Conservation (phyloP, 2,329 filamentous ascomycete species). For the Hypoxylon sp. region DNA sequence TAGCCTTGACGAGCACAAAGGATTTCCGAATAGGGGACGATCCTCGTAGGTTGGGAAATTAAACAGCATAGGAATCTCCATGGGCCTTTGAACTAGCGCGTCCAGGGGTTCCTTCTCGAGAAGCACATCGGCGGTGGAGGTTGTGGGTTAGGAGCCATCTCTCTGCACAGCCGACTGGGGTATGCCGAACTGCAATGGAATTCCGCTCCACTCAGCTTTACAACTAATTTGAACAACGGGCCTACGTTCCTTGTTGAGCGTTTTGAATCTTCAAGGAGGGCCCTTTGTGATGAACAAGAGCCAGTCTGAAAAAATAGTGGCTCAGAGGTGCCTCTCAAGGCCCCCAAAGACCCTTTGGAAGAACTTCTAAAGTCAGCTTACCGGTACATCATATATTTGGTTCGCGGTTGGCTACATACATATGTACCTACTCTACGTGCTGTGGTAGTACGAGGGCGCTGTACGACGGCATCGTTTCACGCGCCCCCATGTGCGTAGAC, state of each 20-base stretch:
- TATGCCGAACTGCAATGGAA: constrained; percentile 34
- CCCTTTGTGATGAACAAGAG: constrained; percentile 27
- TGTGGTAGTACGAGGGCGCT: constrained; percentile 21
- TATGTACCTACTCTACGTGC: constrained; percentile 4
- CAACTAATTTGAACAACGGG: constrained; percentile 25
- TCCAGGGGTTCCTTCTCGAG: constrained; percentile 25
- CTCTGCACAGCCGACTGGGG: constrained; percentile 26
- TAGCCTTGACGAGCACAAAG: constrained; percentile 52
- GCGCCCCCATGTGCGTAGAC: constrained; percentile 6
- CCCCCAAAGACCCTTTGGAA: not conserved
- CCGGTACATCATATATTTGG: constrained; percentile 9
- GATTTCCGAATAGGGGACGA: constrained; percentile 46
- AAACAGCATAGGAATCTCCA: constrained; percentile 44
- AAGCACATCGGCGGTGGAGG: constrained; percentile 41
- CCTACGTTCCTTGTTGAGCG: constrained; percentile 10
- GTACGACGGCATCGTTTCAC: constrained; percentile 32
- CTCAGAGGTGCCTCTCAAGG: not conserved
- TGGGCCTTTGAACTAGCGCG: constrained; percentile 38
- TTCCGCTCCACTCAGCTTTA: constrained; percentile 34
- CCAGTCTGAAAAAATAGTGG: not conserved
- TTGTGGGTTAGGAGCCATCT: constrained; percentile 26
- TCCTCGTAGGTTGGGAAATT: constrained; percentile 51
- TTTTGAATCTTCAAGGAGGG: constrained; percentile 9
- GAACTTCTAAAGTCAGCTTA: not conserved
- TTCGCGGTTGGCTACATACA: constrained; percentile 17